Percentiles rank a stretch among this genome's conserved stretches.
Evolutionary conservation across 441 rosid genomes (phyloP).

Genomic region (Pelargonium myrrhifolium): DNA sequence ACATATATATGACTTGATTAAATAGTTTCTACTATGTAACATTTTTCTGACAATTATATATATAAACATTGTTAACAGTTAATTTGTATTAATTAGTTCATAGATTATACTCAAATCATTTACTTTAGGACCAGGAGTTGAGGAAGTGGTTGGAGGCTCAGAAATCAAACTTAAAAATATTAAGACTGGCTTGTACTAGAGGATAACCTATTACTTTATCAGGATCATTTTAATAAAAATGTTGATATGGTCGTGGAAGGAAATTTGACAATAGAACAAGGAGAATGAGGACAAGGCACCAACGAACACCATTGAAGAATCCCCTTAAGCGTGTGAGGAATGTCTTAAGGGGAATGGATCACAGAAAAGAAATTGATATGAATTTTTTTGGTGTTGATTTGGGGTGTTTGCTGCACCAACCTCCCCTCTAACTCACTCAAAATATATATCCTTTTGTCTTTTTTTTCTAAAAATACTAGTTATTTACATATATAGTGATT

Average conservation of each 20-base stretch:
- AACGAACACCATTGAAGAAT: conserved; percentile 21
- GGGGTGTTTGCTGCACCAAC: conserved; percentile 61
- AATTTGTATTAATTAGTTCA: not conserved
- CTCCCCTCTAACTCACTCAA: conserved; percentile 21
- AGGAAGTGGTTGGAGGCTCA: not conserved
- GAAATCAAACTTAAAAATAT: conserved; percentile 4
- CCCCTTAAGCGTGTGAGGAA: conserved; percentile 25
- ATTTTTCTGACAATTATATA: no score
- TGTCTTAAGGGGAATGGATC: conserved; percentile 16
- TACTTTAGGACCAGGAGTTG: not conserved
- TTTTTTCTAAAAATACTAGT: not conserved
- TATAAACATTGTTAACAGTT: no score
- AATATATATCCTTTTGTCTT: conserved; percentile 8
- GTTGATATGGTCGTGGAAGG: conserved; percentile 13
- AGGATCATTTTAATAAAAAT: not conserved
- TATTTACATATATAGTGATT: not conserved
- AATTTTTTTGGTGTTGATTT: conserved; percentile 17
- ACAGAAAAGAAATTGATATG: conserved; percentile 10
- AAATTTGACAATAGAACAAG: conserved; percentile 24
- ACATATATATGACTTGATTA: no score
- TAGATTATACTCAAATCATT: not conserved
- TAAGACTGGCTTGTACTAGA: conserved; percentile 23
- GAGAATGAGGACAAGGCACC: conserved; percentile 26
- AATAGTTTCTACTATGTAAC: no score
- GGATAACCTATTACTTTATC: conserved; percentile 24